Evolutionary conservation across 2,329 filamentous ascomycete species (phyloP), one percentile per base, ranked within the genome.

Genomic region (Lasiodiplodia hormozganensis): DNA sequence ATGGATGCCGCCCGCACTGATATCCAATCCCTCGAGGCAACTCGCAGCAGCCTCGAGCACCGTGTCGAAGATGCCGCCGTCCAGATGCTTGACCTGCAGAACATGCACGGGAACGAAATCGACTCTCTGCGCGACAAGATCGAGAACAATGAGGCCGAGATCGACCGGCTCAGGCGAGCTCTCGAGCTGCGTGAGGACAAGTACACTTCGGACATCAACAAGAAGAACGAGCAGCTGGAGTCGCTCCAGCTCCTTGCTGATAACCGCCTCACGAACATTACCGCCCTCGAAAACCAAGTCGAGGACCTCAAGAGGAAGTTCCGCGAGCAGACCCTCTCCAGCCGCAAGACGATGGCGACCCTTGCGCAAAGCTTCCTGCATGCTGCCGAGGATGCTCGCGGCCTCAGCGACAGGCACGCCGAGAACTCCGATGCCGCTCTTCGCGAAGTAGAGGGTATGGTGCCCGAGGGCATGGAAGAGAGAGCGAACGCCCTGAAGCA

Each of bases 71-170:
- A 73, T 23, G 79, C 80, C 65, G 77, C 78, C 0, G 73, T 74
- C 23, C 70, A 74, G 14, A 77, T 79, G 74, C 75, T 80, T 16
- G 70, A 76, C n/a, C 66, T 78, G 25, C 75, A 78, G 60, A 73
- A 72, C 31, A 71, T 74, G 3, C 76, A 76, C 52, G 73, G 73
- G 8, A 76, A 76, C 54, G 74, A 78, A 65, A 77, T 80, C 68
- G 75, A 74, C 4, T 77, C 78, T 31, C 79, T 82, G 71, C 78
- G 78, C 68, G 79, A 81, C 64, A 74, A 81, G 12, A 74, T 82
- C 23, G 74, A 75, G 14, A 77, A 76, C 12, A 76, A 79, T 47
- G 77, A 82, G 56, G 73, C 74, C 57, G 77, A 81, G 56, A 80
- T 83, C 66, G 75, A 76, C 18, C 69, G 72, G n/a, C 75, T 83